A percentile compares a stretch with the other conserved stretches of the same genome.
phyloP scores from a whole-genome alignment of 768 basidiomycete genomes.

The Russula dissimulans region DNA sequence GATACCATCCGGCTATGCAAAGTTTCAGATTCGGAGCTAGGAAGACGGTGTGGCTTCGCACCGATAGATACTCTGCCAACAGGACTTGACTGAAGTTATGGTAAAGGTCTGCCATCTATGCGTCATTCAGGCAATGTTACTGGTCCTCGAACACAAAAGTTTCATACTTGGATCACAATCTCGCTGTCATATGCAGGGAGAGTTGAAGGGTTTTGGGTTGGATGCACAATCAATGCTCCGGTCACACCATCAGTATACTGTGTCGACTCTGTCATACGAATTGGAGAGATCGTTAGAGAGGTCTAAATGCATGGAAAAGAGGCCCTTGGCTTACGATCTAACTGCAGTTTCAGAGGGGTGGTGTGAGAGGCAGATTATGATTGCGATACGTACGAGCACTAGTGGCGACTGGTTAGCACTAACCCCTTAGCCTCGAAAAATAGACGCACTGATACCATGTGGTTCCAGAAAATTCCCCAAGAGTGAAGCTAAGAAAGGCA shows the following conservation, averaged over 20 bases:
- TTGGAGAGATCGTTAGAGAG: neutral
- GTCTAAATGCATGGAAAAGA: neutral
- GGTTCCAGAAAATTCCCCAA: constrained; percentile 37
- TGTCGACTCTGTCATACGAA: constrained; percentile 18
- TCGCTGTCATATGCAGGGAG: constrained; percentile 34
- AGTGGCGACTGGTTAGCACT: neutral
- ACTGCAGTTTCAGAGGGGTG: neutral
- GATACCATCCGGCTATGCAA: constrained; percentile 24
- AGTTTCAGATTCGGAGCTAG: neutral
- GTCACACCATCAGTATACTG: constrained; percentile 42
- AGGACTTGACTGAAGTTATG: constrained; percentile 23
- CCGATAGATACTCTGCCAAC: constrained; percentile 22
- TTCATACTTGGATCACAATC: constrained; percentile 22
- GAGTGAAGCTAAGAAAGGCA: constrained; percentile 27
- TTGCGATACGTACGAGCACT: constrained; percentile 23
- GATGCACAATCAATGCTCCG: constrained; percentile 40
- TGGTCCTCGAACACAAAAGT: neutral
- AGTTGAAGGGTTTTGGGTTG: constrained; percentile 27
- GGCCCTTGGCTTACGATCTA: constrained; percentile 20
- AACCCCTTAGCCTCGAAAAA: neutral
- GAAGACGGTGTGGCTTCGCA: constrained; percentile 12
- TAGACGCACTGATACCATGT: constrained; percentile 41
- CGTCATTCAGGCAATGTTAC: neutral
- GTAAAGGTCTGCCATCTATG: constrained; percentile 34
- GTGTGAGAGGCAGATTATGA: neutral